Conservation (phyloP, 1,139 yeast genomes). For the Magnusiomyces fungicola region DNA sequence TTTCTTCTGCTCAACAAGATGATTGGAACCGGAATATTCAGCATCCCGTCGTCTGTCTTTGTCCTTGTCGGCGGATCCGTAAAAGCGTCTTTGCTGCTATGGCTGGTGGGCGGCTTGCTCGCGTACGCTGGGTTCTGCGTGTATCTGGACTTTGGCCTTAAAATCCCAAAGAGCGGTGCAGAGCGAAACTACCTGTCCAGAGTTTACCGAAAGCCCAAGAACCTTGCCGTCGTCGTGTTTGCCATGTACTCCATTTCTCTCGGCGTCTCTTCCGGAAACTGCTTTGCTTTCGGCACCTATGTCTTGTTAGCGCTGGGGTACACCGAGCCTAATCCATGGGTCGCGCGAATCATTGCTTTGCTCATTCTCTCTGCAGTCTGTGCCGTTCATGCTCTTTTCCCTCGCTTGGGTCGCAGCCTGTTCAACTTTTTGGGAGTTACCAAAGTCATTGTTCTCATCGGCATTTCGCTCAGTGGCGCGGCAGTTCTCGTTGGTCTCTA, state of each 20-base stretch:
- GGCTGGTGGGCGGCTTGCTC: slow-evolving; percentile 72
- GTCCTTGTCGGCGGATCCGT: slow-evolving; percentile 58
- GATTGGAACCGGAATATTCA: slow-evolving; percentile 85
- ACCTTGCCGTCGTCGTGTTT: slow-evolving; percentile 61
- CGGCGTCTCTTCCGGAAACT: slow-evolving; percentile 78
- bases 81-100: slow-evolving; percentile 62
- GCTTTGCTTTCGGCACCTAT: slow-evolving; percentile 43
- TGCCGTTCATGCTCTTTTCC: slow-evolving; percentile 52
- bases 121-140: slow-evolving; percentile 36
- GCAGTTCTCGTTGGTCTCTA: slow-evolving; percentile 33
- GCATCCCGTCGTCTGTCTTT: slow-evolving; percentile 75
- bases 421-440: slow-evolving; percentile 63
- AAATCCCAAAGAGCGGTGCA: slow-evolving; percentile 74
- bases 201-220: slow-evolving; percentile 56
- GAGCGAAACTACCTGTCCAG: slow-evolving; percentile 71
- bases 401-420: slow-evolving; percentile 54
- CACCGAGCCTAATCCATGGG: slow-evolving; percentile 31
- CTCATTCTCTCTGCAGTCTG: slow-evolving; percentile 63
- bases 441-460: slow-evolving; percentile 58
- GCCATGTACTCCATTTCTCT: slow-evolving; percentile 56
- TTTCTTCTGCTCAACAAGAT: slow-evolving; percentile 68
- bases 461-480: slow-evolving; percentile 68
- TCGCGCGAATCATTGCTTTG: slow-evolving; percentile 31
- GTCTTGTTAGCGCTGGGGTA: slow-evolving; percentile 59
- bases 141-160: slow-evolving; percentile 72